A percentile compares a stretch with the other conserved stretches of the same genome.
Conservation (phyloP, 2,329 filamentous ascomycete genomes). For the Fusarium solani-melongenae region DNA sequence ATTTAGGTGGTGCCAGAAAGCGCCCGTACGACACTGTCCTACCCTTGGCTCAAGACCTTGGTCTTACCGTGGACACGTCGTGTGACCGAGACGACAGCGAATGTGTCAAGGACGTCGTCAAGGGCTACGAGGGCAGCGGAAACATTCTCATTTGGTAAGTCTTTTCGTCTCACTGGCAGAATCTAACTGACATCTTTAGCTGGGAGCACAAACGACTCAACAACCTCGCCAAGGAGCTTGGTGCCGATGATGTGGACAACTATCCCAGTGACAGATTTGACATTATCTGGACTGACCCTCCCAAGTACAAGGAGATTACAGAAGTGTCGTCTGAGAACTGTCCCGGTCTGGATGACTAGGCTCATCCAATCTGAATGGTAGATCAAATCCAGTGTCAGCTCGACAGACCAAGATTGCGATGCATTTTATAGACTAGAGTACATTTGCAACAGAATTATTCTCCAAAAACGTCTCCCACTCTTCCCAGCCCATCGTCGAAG, state of each 20-base stretch:
- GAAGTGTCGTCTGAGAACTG: slow-evolving; percentile 62
- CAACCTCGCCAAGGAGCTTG: slow-evolving; percentile 63
- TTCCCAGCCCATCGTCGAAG: slow-evolving; percentile 19
- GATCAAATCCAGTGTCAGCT: background rate
- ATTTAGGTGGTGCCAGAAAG: slow-evolving; percentile 60
- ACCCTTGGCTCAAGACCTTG: slow-evolving; percentile 66
- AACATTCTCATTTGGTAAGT: slow-evolving; percentile 68
- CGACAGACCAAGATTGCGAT: background rate
- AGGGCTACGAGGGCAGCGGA: slow-evolving; percentile 58
- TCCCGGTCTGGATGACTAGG: slow-evolving; percentile 59
- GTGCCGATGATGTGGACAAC: slow-evolving; percentile 58
- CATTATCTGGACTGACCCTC: slow-evolving; percentile 68
- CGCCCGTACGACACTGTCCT: slow-evolving; percentile 68
- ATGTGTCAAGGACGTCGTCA: slow-evolving; percentile 64
- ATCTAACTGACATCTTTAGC: slow-evolving; percentile 44
- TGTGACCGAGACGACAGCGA: slow-evolving; percentile 66
- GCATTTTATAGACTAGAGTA: background rate
- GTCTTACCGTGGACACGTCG: slow-evolving; percentile 63
- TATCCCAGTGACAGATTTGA: slow-evolving; percentile 65
- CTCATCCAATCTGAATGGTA: background rate
- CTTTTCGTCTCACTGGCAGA: background rate
- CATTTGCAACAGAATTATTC: background rate
- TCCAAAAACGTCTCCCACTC: slow-evolving; percentile 18
- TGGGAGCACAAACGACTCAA: slow-evolving; percentile 68
- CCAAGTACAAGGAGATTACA: slow-evolving; percentile 60